Base-by-base conservation (phyloP, 1,284 basidiomycete species). In the Leccinum pachyderme region DNA sequence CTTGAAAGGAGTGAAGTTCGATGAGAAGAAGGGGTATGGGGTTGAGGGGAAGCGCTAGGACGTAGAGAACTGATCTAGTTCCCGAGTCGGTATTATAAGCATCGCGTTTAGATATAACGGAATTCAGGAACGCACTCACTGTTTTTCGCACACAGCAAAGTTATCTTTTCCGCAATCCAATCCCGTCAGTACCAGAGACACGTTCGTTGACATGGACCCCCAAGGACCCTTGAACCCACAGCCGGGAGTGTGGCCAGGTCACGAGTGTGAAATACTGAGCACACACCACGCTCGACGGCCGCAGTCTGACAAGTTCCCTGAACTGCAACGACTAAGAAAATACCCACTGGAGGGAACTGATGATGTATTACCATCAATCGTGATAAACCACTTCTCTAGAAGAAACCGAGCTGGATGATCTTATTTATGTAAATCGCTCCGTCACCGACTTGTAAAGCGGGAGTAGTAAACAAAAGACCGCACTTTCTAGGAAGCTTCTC, bases 71-170 rank as follows among this genome's bases (percentile, higher is more conserved):
- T 49, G 43, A 53, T 47, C 31, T 15, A 22, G 45, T 13, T 7
- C 15, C 32, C 7, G 37, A 12, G 15, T 12, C 31, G 27, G 52
- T 29, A 54, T 58, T 69, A 64, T 66, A 60, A 48, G 39, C 15
- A 67, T 31, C 39, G 7, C 46, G 37, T n/a, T 27, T 18, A 55
- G 24, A 41, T 39, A 39, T 22, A 54, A 55, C 33, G 55, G 24
- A 7, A 59, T 55, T 49, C 65, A 66, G 65, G 63, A 47, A 64
- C 63, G 3, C 28, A 2, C 5, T 12, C 33, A 12, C 25, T 45
- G 41, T 25, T 51, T 51, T 51, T 49, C 11, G 31, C 31, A 54
- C 55, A 61, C 64, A 56, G 59, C 53, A 57, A 52, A 49, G 55
- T 49, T 47, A 28, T 24, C n/a, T 2, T 11, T 33, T 33, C 25